Base-by-base conservation (phyloP, 164 flowering plant genomes). In the Annona squamosa region DNA sequence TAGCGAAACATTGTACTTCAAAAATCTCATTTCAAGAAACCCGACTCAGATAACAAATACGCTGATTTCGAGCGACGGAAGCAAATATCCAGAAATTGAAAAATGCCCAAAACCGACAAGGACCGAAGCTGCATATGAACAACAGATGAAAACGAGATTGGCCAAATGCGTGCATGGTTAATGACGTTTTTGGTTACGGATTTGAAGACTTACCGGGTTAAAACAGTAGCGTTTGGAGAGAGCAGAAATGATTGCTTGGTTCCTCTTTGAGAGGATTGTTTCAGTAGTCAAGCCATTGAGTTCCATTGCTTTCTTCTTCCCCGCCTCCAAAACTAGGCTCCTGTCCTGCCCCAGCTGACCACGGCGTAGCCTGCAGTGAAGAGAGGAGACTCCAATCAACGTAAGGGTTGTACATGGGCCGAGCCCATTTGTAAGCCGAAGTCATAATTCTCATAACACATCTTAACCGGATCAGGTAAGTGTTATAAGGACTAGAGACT, bases 211-310 rank as follows among this genome's bases (percentile, higher is more conserved):
- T 72, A 72, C 74, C 3, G 59, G 59, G 26, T 72, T 68, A 16
- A 46, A 64, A 12, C 62, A 72, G 10, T 12, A 45, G 61, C 26
- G 68, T 46, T 63, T 63, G 61, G 43, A 18, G 26, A 72, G 74
- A 72, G 67, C 62, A 44, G 68, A 17, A 64, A 64, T 41, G 3
- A 72, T 5, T 2, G 74, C 74, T 62, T 41, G 26, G 59, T 72
- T 72, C 6, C 74, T 61, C 66, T 62, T 71, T 26, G 66, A 57
- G 45, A 62, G 43, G 67, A 44, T n/a, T 4, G 42, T 43, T 46
- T 68, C 71, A 19, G 71, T 18, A 5, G 71, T 57, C 4, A 4
- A 9, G 67, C 26, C 42, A 9, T 18, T 64, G 67, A 19, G 10
- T 7, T 41, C 67, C 67, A 64, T 64, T 3, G 44, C 67, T 6